Evolutionary conservation across 2,329 filamentous ascomycete species (phyloP), one percentile per base, ranked within the genome.

Genomic region (Ustilaginoidea virens): DNA sequence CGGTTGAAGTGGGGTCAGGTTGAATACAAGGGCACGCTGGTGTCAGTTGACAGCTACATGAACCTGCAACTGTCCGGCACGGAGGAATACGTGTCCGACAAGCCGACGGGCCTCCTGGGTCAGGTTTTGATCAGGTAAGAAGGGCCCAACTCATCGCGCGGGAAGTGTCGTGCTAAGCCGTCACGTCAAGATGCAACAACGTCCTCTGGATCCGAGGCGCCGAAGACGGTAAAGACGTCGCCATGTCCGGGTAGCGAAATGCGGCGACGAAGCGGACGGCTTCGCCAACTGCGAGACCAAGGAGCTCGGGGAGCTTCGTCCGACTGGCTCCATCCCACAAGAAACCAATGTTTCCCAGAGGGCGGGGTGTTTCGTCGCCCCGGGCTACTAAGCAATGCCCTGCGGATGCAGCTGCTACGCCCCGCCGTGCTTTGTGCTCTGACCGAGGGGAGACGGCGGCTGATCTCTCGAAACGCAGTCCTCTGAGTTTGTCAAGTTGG

Each of bases 31-130:
- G 90, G 90, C 52, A 72, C 73, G 40, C 72, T 98, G 37, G 80
- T 93, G 49, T 87, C 80, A 45, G 81, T 92, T 49, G 90, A 98
- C 61, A 85, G 80, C 50, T 98, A 98, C 65, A 96, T 98, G 87
- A 98, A 98, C 63, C 75, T 98, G 39, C 85, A 96, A 60, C 70
- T 98, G 38, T 74, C 76, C 40, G 77, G 79, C 45, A 86, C 87
- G 29, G 81, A 93, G 58, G 90, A 98, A 57, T 94, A 78, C 58
- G 80, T 93, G 48, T 74, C 85, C 50, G 78, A 82, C 42, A 80
- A 92, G 67, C 76, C 74, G 52, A 83, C 79, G 20, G 87, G 85
- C 33, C 72, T 72, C 27, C 60, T 98, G 40, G 90, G 90, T 5
- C 80, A 93, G 57, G 86, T 98, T 25, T 56, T 98, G 45, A 96